Conservation (phyloP, 2,329 filamentous ascomycete genomes). For the Microdochium trichocladiopsis region DNA sequence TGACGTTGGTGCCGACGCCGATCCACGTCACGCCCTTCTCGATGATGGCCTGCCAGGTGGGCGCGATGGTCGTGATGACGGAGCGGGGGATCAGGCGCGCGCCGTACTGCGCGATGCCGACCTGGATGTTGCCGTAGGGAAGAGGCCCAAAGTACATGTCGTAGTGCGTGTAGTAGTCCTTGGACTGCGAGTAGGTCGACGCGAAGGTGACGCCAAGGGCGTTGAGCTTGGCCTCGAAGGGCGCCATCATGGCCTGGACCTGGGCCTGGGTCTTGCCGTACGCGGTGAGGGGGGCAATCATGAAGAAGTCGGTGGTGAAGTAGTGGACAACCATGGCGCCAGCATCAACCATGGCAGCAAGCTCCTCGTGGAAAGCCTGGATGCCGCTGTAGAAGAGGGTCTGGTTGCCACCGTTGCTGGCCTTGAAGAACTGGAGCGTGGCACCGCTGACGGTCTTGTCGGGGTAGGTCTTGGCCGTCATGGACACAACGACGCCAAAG, state of each 20-base stretch:
- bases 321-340: constrained; percentile 42
- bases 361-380: constrained; percentile 30
- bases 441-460: constrained; percentile 34
- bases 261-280: constrained; percentile 35
- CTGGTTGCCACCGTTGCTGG: constrained; percentile 21
- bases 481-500: constrained; percentile 48
- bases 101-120: constrained; percentile 25
- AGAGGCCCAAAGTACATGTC: constrained; percentile 18
- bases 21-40: constrained; percentile 20
- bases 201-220: constrained; percentile 21
- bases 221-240: constrained; percentile 33
- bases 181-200: constrained; percentile 6
- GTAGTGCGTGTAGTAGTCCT: constrained; percentile 9
- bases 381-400: constrained; percentile 41
- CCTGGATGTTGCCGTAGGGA: constrained; percentile 6
- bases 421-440: constrained; percentile 31
- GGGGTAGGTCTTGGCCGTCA: constrained; percentile 44
- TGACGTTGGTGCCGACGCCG: constrained; percentile 21
- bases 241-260: constrained; percentile 34
- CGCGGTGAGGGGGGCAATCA: constrained; percentile 36
- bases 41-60: constrained; percentile 21
- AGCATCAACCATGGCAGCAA: constrained; percentile 39
- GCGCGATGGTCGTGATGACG: constrained; percentile 11
- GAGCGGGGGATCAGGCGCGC: constrained; percentile 33
- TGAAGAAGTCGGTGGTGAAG: constrained; percentile 38